phyloP scores from a whole-genome alignment of 2,329 filamentous ascomycete genomes.

The Alternaria rosae region DNA sequence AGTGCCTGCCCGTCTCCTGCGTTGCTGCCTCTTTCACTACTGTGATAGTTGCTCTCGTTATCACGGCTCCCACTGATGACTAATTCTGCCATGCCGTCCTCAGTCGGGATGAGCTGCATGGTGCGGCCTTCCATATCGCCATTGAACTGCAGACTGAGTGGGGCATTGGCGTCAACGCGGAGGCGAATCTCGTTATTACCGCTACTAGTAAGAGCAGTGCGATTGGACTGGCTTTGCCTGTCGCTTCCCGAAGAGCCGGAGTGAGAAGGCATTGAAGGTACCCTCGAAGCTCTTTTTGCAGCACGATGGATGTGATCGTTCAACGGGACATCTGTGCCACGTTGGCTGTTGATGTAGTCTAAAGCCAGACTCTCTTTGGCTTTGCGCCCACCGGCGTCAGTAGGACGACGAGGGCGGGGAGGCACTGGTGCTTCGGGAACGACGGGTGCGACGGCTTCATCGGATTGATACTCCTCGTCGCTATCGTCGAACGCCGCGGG shows the following conservation, averaged over 20 bases:
- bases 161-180: conserved; percentile 43
- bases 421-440: conserved; percentile 12
- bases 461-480: conserved; percentile 15
- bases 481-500: conserved; percentile 25
- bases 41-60: conserved; percentile 2
- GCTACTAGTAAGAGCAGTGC: conserved; percentile 37
- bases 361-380: conserved; percentile 34
- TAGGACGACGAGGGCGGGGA: conserved; percentile 32
- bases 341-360: conserved; percentile 40
- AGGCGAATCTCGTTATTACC: conserved; percentile 47
- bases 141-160: conserved; percentile 44
- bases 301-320: conserved; percentile 39
- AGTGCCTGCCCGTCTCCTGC: conserved; percentile 28
- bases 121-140: conserved; percentile 50
- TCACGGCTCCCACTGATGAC: conserved; percentile 39
- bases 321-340: conserved; percentile 37
- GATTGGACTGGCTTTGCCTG: conserved; percentile 36
- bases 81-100: conserved; percentile 47
- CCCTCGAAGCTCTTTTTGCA: conserved; percentile 37
- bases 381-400: conserved; percentile 29
- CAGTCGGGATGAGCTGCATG: conserved; percentile 42
- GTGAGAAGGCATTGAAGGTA: conserved; percentile 38
- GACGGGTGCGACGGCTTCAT: conserved; percentile 7
- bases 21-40: conserved; percentile 40
- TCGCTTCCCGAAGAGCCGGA: conserved; percentile 41